Percentiles rank a stretch among this genome's conserved stretches.
phyloP scores from a whole-genome alignment of 345 rosid species.

The Kernera saxatilis region DNA sequence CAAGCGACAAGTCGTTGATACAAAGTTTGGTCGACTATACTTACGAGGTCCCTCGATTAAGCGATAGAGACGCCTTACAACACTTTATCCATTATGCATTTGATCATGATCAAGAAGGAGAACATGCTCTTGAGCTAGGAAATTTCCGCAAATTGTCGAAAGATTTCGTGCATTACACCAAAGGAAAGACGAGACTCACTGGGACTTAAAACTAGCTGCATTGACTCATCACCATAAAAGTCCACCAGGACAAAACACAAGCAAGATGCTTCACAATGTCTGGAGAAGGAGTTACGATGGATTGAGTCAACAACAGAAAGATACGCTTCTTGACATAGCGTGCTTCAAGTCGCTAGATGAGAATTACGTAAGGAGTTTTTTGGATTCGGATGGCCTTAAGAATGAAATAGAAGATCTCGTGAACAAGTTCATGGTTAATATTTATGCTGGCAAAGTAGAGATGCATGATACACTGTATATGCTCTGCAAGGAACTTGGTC shows the following conservation, averaged over 20 bases:
- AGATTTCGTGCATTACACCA: slow-evolving; percentile 1
- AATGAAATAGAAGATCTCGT: background rate
- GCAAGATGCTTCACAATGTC: slow-evolving; percentile 2
- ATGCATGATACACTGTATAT: slow-evolving; percentile 35
- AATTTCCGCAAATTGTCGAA: background rate
- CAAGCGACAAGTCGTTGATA: background rate
- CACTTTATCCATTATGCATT: slow-evolving; percentile 22
- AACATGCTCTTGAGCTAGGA: background rate
- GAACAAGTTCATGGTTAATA: slow-evolving; percentile 29
- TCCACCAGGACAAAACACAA: background rate
- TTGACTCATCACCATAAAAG: background rate
- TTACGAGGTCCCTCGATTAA: slow-evolving; percentile 9
- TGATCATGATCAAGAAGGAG: background rate
- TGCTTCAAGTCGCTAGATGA: slow-evolving; percentile 12
- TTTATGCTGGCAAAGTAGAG: background rate
- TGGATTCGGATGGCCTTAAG: slow-evolving; percentile 2
- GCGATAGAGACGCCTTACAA: background rate
- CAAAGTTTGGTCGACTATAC: background rate
- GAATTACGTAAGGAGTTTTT: background rate
- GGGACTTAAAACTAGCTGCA: slow-evolving; percentile 17
- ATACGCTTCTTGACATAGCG: slow-evolving; percentile 36
- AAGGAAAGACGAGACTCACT: slow-evolving; percentile 14
- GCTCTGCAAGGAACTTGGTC: slow-evolving; percentile 17
- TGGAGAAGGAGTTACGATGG: slow-evolving; percentile 31
- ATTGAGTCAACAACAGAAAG: slow-evolving; percentile 10